Conservation (phyloP, 2,329 filamentous ascomycete species). For the Colletotrichum gloeosporioides region DNA sequence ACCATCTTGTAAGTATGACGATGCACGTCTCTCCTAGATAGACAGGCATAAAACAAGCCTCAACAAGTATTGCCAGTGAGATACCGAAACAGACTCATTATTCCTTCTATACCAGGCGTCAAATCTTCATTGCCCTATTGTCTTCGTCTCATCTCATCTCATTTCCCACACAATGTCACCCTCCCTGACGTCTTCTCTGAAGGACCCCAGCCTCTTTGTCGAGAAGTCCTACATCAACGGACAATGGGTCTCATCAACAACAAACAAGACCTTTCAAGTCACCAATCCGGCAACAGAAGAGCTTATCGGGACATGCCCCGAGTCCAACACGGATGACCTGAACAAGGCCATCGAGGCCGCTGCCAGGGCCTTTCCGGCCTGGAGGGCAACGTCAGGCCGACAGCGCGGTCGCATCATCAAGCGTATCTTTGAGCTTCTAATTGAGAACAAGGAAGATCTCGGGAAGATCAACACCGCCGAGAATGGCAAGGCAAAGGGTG, state of each 20-base stretch:
- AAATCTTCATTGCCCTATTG: not conserved
- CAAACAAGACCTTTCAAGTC: not conserved
- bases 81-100: not conserved
- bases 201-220: not conserved
- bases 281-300: conserved; percentile 71
- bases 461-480: conserved; percentile 71
- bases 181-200: not conserved
- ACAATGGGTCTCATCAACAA: not conserved
- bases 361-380: conserved; percentile 62
- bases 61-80: not conserved
- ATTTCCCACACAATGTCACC: not conserved
- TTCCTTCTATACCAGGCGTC: not conserved
- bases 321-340: conserved; percentile 70
- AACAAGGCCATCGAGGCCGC: conserved; percentile 73
- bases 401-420: conserved; percentile 62
- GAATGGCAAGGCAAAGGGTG: conserved; percentile 72
- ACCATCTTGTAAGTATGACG: not conserved
- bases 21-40: not conserved
- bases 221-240: conserved; percentile 6
- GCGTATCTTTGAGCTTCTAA: conserved; percentile 67
- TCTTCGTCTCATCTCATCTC: not conserved
- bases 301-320: conserved; percentile 72
- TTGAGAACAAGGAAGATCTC: conserved; percentile 68
- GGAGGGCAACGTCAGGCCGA: conserved; percentile 60
- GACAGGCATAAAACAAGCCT: not conserved